phyloP scores from a whole-genome alignment of 1,284 basidiomycete species.

The Boletus semigastroideus region DNA sequence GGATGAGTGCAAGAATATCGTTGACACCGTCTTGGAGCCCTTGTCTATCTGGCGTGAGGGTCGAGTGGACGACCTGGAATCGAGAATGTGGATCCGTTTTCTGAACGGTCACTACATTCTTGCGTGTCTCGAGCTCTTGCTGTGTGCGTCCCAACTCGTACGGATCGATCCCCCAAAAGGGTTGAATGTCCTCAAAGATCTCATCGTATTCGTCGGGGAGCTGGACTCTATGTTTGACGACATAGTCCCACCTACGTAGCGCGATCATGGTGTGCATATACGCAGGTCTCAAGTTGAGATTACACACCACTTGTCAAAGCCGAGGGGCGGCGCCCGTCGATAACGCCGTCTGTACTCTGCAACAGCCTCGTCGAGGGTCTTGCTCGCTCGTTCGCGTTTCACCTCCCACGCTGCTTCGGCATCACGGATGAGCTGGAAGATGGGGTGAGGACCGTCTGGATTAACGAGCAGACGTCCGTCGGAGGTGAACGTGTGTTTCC shows the following conservation, averaged over 20 bases:
- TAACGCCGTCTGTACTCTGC: constrained; percentile 50
- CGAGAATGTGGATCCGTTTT: constrained; percentile 9
- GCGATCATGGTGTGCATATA: not conserved
- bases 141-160: constrained; percentile 40
- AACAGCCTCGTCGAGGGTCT: constrained; percentile 43
- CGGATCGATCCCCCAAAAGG: constrained; percentile 55
- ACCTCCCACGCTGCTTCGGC: constrained; percentile 41
- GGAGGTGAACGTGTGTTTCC: constrained; percentile 22
- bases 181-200: constrained; percentile 52
- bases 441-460: constrained; percentile 39
- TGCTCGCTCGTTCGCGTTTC: constrained; percentile 44
- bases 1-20: constrained; percentile 17
- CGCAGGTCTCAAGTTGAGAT: not conserved
- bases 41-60: constrained; percentile 1
- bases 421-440: constrained; percentile 44
- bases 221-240: constrained; percentile 50
- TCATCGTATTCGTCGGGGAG: constrained; percentile 61
- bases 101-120: constrained; percentile 8
- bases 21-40: constrained; percentile 1
- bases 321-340: constrained; percentile 46
- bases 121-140: constrained; percentile 36
- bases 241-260: constrained; percentile 53
- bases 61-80: constrained; percentile 15
- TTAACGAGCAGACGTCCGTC: constrained; percentile 35
- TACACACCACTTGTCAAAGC: constrained; percentile 57